phyloP scores from a whole-genome alignment of 2,329 filamentous ascomycete species.

The Torrubiella hemipterigena region DNA sequence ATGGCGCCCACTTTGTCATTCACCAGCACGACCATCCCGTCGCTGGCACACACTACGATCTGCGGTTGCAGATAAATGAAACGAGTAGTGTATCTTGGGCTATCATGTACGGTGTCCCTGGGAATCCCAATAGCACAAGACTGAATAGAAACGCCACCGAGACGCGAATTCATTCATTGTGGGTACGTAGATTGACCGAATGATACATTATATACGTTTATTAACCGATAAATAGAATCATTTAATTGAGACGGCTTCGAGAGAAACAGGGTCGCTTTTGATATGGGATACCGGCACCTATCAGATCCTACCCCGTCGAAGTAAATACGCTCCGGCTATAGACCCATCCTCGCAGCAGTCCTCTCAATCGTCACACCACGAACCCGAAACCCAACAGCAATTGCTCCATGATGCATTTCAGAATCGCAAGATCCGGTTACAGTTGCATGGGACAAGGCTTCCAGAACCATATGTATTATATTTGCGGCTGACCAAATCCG shows the following conservation, averaged over 20 bases:
- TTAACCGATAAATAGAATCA: constrained; percentile 33
- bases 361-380: constrained; percentile 9
- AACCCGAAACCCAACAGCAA: constrained; percentile 23
- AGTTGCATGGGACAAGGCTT: constrained; percentile 40
- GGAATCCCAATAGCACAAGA: constrained; percentile 41
- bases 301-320: constrained; percentile 32
- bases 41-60: constrained; percentile 57
- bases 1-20: constrained; percentile 50
- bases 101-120: constrained; percentile 51
- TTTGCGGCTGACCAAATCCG: constrained; percentile 36
- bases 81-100: constrained; percentile 55
- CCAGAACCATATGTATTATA: constrained; percentile 41
- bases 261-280: constrained; percentile 42
- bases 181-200: constrained; percentile 24
- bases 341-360: constrained; percentile 19
- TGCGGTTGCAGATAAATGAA: constrained; percentile 57
- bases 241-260: constrained; percentile 45
- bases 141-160: constrained; percentile 48
- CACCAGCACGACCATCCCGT: constrained; percentile 65
- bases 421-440: constrained; percentile 42
- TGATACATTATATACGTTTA: not conserved
- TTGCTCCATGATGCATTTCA: constrained; percentile 41
- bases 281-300: constrained; percentile 54
- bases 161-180: constrained; percentile 48
- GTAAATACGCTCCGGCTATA: constrained; percentile 17